Evolutionary conservation across 805 yeast species (phyloP), one percentile per base, ranked within the genome.

Genomic region (Yarrowia sp.): DNA sequence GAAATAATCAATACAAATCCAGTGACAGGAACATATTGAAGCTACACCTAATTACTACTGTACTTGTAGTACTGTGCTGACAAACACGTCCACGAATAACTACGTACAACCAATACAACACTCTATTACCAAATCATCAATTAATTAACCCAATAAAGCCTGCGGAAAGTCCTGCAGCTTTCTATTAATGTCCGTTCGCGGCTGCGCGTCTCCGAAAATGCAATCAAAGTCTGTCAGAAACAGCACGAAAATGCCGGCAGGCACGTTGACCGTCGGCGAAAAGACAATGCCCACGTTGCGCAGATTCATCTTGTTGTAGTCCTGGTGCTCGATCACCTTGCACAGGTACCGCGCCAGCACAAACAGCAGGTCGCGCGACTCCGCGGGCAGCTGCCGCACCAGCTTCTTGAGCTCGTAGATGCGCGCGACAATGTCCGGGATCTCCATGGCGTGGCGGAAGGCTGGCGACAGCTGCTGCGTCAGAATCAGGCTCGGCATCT

Each of bases 291-390:
- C 84, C 61, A 84, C 67, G 68, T 94, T 93, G 66, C 88, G 79
- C 63, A 88, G 74, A 63, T 86, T 87, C 99, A 93, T 93, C 73
- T 90, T 85, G 75, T 92, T 93, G 63, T 76, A 73, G 13, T 81
- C 81, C 64, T 78, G 80, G 67, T 85, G 81, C 42, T 81, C 78
- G 51, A 86, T 79, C 46, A 92, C 88, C 63, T 83, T 81, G 24
- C 80, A 76, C 71, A 93, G 76, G 66, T 88, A 84, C 63, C 81
- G 82, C 71, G 90, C 84, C n/a, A 92, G 73, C 9, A 82, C 84
- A 65, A 75, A 81, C 68, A 90, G 77, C 19, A 87, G 76, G 65
- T 87, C 84, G 61, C 78, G 77, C 68, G 87, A 84, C 25, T 82
- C 77, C 21, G 69, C 67, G 14, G 90, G 88, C 13, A 89, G 66